Conservation (phyloP, 2,329 filamentous ascomycete species). For the Pseudocercospora fijiensis region DNA sequence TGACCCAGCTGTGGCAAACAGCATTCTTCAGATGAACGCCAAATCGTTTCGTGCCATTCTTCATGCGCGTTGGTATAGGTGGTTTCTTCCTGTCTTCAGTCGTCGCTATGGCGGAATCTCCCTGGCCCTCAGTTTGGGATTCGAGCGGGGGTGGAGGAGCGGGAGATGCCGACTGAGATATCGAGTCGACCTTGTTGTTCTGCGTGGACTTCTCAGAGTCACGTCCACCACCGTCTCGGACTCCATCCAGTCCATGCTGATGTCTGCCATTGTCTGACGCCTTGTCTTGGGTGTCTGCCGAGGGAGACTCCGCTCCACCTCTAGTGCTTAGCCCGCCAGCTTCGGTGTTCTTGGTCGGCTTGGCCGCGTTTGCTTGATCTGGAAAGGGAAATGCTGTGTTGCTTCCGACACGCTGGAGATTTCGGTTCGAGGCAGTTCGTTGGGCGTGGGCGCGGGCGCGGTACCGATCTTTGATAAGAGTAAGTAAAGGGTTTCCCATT, state of each 20-base stretch:
- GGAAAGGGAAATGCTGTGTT: constrained; percentile 4
- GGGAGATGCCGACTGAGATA: constrained; percentile 31
- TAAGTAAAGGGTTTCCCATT: constrained; percentile 22
- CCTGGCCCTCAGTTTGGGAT: constrained; percentile 52
- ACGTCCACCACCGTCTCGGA: constrained; percentile 29
- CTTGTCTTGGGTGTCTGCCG: constrained; percentile 7
- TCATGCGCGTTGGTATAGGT: constrained; percentile 52
- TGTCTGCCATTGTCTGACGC: constrained; percentile 7
- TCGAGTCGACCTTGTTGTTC: constrained; percentile 26
- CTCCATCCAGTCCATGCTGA: constrained; percentile 31
- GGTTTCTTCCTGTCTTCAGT: constrained; percentile 40
- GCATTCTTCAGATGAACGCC: constrained; percentile 57
- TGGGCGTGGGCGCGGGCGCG: constrained; percentile 14
- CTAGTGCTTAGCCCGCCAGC: constrained; percentile 37
- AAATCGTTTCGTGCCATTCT: constrained; percentile 53
- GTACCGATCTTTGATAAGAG: constrained; percentile 20
- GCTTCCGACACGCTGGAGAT: constrained; percentile 15
- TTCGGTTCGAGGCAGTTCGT: constrained; percentile 19
- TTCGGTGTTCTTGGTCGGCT: constrained; percentile 28
- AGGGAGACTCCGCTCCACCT: constrained; percentile 30
- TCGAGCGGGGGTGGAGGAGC: constrained; percentile 44
- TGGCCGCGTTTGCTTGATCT: constrained; percentile 15
- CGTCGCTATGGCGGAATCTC: constrained; percentile 54
- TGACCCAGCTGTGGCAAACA: constrained; percentile 73
- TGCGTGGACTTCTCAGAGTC: constrained; percentile 31